phyloP scores from a whole-genome alignment of 176 grass and related monocot species.

The Raddia guianensis region DNA sequence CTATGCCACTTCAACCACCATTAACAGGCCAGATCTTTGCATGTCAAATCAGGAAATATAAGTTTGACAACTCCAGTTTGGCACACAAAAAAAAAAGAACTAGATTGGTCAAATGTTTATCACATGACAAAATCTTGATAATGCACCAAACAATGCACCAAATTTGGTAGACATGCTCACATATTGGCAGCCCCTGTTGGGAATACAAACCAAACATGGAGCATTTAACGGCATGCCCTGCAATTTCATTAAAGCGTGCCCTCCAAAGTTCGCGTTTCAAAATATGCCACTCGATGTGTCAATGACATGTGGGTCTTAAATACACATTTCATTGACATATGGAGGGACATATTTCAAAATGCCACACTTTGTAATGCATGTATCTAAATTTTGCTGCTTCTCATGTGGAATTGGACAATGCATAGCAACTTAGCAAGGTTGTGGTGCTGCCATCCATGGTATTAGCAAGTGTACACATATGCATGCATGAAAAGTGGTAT shows the following conservation, averaged over 20 bases:
- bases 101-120: not conserved
- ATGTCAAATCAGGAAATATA: not conserved
- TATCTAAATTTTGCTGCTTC: too few species aligned
- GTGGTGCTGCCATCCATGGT: not conserved
- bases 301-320: too few species aligned
- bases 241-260: not conserved
- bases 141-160: not conserved
- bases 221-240: not conserved
- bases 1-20: not conserved
- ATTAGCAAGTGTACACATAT: conserved; percentile 1
- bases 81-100: not conserved
- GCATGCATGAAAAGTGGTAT: not conserved
- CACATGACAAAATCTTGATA: not conserved
- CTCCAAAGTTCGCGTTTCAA: too few species aligned
- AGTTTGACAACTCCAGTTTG: not conserved
- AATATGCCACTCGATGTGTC: too few species aligned
- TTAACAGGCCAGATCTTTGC: not conserved
- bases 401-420: not conserved
- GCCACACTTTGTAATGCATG: too few species aligned
- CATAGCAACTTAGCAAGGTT: not conserved
- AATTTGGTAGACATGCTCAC: not conserved
- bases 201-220: not conserved
- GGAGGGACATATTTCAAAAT: too few species aligned
- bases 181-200: not conserved
- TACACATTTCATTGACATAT: too few species aligned